Percentiles rank a stretch among this genome's conserved stretches.
phyloP scores from a whole-genome alignment of 2,329 filamentous ascomycete species.

The Verticillium isaacii region DNA sequence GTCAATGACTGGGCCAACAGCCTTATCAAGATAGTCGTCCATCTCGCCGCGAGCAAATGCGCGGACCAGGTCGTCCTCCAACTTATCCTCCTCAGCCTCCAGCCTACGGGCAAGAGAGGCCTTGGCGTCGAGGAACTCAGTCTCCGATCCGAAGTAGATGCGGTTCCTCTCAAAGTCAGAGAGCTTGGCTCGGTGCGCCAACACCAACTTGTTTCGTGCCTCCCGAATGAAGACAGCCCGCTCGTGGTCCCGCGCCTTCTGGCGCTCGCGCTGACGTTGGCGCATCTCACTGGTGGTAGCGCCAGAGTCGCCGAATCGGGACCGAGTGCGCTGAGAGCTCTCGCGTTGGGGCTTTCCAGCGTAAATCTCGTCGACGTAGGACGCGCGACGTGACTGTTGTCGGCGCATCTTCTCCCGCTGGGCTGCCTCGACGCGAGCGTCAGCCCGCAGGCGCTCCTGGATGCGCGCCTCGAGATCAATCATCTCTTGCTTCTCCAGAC shows the following conservation, averaged over 20 bases:
- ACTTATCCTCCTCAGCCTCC: neutral
- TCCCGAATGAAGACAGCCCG: neutral
- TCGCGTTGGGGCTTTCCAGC: no score
- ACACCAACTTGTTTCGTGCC: neutral
- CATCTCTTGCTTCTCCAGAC: neutral
- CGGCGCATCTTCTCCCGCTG: no score
- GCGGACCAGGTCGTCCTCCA: neutral
- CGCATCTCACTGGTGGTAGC: neutral
- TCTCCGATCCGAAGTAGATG: neutral
- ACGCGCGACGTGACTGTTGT: neutral
- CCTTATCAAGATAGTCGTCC: neutral
- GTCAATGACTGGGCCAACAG: neutral
- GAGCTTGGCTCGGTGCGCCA: neutral
- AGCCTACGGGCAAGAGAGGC: neutral
- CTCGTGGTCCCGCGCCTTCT: neutral
- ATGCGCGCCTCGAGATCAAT: no score
- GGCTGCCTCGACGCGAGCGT: no score
- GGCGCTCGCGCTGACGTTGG: neutral
- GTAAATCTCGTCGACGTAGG: neutral
- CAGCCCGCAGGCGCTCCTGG: no score
- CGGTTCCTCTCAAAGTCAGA: neutral
- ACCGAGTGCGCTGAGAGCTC: no score
- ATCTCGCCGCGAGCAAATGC: neutral
- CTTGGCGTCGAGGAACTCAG: neutral
- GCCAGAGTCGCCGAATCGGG: neutral